phyloP scores from a whole-genome alignment of 306 rosid genomes.

The Prunus salicina region DNA sequence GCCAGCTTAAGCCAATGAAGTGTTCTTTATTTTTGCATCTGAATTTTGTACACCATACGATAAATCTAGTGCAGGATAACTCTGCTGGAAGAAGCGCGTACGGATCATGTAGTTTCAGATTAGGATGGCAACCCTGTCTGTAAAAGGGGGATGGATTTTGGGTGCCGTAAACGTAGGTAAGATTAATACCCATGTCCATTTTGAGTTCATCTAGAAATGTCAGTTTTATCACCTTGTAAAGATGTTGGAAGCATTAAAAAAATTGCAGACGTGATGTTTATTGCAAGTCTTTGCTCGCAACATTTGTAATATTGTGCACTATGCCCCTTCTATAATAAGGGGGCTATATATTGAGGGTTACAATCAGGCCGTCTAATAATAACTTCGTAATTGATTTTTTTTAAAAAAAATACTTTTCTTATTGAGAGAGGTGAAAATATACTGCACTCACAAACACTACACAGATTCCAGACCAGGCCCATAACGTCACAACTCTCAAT shows the following conservation, averaged over 20 bases:
- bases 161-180: constrained; percentile 9
- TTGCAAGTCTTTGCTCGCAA: too few relatives aligned
- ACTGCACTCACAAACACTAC: too few relatives aligned
- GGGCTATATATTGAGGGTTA: too few relatives aligned
- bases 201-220: neutral
- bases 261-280: neutral
- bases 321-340: too few relatives aligned
- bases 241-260: neutral
- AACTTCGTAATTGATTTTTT: too few relatives aligned
- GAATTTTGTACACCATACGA: constrained; percentile 23
- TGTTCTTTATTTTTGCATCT: constrained; percentile 16
- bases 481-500: too few relatives aligned
- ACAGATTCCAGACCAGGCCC: too few relatives aligned
- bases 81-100: neutral
- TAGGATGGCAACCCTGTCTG: constrained; percentile 9
- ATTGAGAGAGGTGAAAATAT: too few relatives aligned
- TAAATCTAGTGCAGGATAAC: constrained; percentile 5
- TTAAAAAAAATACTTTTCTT: too few relatives aligned
- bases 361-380: too few relatives aligned
- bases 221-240: constrained; percentile 12
- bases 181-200: neutral
- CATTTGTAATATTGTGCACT: too few relatives aligned
- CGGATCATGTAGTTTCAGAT: constrained; percentile 6
- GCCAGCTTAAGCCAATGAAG: constrained; percentile 61
- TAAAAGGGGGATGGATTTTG: neutral